Evolutionary conservation across 805 yeast species (phyloP), one percentile per base, ranked within the genome.

Genomic region (Teunomyces lycoperdinae): DNA sequence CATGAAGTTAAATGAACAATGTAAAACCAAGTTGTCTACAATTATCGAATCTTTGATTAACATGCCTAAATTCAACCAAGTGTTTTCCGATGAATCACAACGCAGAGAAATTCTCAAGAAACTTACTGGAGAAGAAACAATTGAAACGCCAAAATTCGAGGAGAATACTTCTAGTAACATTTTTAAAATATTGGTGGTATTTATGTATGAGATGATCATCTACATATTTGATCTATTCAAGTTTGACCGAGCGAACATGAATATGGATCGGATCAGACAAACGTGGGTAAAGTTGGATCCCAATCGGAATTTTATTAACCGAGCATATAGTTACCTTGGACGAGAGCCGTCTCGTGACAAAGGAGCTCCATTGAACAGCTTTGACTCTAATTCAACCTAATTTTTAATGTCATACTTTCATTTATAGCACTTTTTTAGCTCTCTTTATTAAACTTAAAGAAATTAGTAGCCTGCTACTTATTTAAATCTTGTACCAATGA

Each of bases 241-340:
- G 42, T 68, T 73, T 51, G 74, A 73, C 52, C 56, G 75, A 42
- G 58, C 70, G 29, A 68, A 64, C 34, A 73, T 73, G 77, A 72
- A 73, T 54, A 57, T 71, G 45, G 76, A 71, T 46, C 50, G 78
- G 44, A 73, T 73, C 44, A 56, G 76, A 54, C 50, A 60, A 32
- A 58, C 64, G 16, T 73, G 76, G 70, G 61, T 52, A 13, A 66
- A 68, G 50, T 58, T 73, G 24, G 78, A 73, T 55, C 78, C 78
- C 1, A 65, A 68, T 49, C 52, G 75, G 43, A 54, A 61, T 35
- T 63, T 68, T 45, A 72, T 72, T 46, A 63, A 66, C 43, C 58
- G 50, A 39, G 73, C 72, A 9, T 71, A 73, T 51, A 55, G 58
- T n/a, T 60, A 62, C 42, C 58, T 73, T 8, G 58, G 41, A 49